Base-by-base conservation (phyloP, 2,329 filamentous ascomycete species). In the Pestalotiopsis sp. region DNA sequence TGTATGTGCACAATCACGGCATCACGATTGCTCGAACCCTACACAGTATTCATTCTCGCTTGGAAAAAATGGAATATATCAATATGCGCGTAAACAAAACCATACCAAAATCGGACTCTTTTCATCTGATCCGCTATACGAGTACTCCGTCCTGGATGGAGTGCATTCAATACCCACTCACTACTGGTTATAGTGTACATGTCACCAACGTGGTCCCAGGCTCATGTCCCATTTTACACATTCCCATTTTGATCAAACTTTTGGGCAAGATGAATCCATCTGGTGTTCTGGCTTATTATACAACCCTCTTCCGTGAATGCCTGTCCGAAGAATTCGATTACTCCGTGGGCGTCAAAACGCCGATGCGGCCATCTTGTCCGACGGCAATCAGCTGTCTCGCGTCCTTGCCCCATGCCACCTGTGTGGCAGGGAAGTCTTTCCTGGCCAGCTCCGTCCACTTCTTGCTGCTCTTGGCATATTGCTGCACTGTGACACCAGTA, bases 401-500 rank as follows among this genome's bases (percentile, higher is more conserved):
- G 63, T 88, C 86, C 26, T 86, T 82, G 7, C 93, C 94, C 95
- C 95, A 99, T 69, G 86, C 85, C 61, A 97, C 85, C 22, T 91
- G 89, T 38, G 91, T 88, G 0, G 92, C 91, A 17, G 92, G 87
- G 26, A 94, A 86, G 2, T 91, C 92, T 77, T 88, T 93, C 74
- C 91, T 88, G 72, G 98, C 84, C 10, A 92, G 91, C 83, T 98
- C 94, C 58, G 90, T 92, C 96, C 96, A 99, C 68, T 87, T 86
- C 87, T 97, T 99, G 70, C 89, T 86, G 65, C 89, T 84, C 86
- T 98, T 99, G 70, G 88, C 87, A 80, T 97, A 99, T 75, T 97
- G 92, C 79, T 96, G 93, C 55, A 99, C 93, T 4, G 92, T 93
- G 60, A 98, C 83, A 35, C 94, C 94, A 58, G 91, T 89, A 3